Evolutionary conservation across 140 eudicot genomes (phyloP).

Genomic region (Senecio squalidus): DNA sequence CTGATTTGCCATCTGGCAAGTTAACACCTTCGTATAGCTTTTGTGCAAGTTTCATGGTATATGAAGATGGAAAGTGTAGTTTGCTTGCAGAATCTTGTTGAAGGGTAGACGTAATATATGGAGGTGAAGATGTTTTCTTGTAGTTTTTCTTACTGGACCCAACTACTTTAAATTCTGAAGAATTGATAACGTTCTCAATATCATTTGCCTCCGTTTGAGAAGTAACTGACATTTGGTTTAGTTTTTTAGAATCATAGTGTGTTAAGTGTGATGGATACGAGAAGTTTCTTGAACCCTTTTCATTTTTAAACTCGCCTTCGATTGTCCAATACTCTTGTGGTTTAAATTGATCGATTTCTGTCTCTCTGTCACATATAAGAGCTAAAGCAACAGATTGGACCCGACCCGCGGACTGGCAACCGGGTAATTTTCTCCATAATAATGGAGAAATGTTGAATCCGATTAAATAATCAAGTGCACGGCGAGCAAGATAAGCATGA

Average conservation of each 20-base stretch:
- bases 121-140: constrained; percentile 65
- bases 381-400: constrained; percentile 95
- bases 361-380: constrained; percentile 80
- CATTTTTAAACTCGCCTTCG: constrained; percentile 36
- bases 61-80: constrained; percentile 59
- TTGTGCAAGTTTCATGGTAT: constrained; percentile 90
- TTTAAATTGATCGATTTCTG: constrained; percentile 70
- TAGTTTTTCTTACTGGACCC: constrained; percentile 44
- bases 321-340: constrained; percentile 89
- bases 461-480: constrained; percentile 92
- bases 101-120: constrained; percentile 85
- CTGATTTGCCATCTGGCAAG: constrained; percentile 65
- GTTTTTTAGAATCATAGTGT: constrained; percentile 50
- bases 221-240: constrained; percentile 51
- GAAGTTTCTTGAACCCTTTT: constrained; percentile 14
- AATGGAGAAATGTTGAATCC: constrained; percentile 96
- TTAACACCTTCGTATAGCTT: constrained; percentile 86
- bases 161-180: constrained; percentile 49
- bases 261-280: constrained; percentile 54
- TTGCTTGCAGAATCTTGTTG: constrained; percentile 98
- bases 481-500: constrained; percentile 90
- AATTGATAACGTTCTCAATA: constrained; percentile 35
- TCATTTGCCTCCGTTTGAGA: constrained; percentile 50
- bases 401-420: constrained; percentile 97
- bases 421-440: constrained; percentile 92